Evolutionary conservation across 2,329 filamentous ascomycete species (phyloP).

Genomic region (Nothomitra cinnamomea): DNA sequence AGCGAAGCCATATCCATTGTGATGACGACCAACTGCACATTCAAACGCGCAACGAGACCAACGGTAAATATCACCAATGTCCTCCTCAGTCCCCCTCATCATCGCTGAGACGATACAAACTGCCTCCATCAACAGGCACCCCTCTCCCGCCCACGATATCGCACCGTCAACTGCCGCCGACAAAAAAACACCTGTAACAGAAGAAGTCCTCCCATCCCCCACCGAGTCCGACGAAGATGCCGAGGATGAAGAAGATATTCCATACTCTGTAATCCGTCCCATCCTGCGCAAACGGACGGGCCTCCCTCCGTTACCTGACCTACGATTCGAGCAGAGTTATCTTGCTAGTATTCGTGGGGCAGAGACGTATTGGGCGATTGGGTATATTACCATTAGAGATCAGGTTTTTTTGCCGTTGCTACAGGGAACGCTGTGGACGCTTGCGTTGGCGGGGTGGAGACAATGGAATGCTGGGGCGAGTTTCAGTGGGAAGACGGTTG

Average conservation of each 20-base stretch:
- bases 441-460: conserved; percentile 74
- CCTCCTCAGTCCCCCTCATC: background rate
- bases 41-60: background rate
- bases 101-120: conserved; percentile 67
- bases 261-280: conserved; percentile 44
- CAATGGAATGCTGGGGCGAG: conserved; percentile 70
- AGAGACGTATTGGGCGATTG: conserved; percentile 61
- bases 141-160: conserved; percentile 56
- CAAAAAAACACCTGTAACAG: conserved; percentile 40
- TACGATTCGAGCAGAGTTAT: conserved; percentile 97
- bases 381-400: conserved; percentile 73
- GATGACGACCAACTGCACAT: background rate
- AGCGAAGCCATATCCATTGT: too few species aligned
- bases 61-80: background rate
- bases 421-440: conserved; percentile 79
- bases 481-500: conserved; percentile 58
- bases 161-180: conserved; percentile 66
- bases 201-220: conserved; percentile 19
- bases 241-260: conserved; percentile 48
- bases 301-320: conserved; percentile 61
- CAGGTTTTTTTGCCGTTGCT: conserved; percentile 77
- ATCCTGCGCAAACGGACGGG: conserved; percentile 29
- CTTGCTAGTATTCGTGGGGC: conserved; percentile 71
- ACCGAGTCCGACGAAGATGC: conserved; percentile 26
- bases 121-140: conserved; percentile 55